Conservation (phyloP, 169 alveolate genomes). For the Plasmodium coatneyi region DNA sequence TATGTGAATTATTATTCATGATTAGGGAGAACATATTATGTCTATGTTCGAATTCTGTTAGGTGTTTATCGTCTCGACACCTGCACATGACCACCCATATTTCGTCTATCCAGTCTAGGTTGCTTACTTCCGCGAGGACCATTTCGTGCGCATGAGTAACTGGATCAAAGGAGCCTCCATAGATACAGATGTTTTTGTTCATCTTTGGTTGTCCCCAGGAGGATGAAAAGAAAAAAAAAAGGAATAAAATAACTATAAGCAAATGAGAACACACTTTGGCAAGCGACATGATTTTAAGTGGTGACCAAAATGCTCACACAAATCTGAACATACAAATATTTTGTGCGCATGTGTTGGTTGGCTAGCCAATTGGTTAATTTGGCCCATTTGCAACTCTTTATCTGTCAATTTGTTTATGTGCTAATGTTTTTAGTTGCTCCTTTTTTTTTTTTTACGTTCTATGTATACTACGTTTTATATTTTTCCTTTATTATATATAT, state of each 20-base stretch:
- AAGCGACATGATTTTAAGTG: background rate
- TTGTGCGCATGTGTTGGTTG: background rate
- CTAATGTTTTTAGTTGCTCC: background rate
- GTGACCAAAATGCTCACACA: background rate
- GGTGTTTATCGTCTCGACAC: conserved; percentile 47
- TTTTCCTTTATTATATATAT: background rate
- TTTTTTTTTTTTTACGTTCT: background rate
- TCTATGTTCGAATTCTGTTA: conserved; percentile 44
- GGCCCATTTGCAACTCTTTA: background rate
- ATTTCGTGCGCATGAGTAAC: conserved; percentile 63
- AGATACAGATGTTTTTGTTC: conserved; percentile 56
- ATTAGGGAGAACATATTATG: conserved; percentile 55
- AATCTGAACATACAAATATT: background rate
- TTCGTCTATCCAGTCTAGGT: conserved; percentile 60
- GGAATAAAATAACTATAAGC: background rate
- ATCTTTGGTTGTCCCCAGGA: conserved; percentile 25
- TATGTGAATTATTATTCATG: conserved; percentile 20
- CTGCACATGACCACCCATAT: conserved; percentile 70
- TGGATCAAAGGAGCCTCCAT: conserved; percentile 73
- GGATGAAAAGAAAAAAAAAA: background rate
- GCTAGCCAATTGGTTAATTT: background rate
- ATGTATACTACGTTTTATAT: background rate
- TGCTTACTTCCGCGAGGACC: conserved; percentile 43
- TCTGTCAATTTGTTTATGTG: background rate
- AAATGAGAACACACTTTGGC: background rate